Percentiles rank a stretch among this genome's conserved stretches.
Conservation (phyloP, 495 filamentous ascomycete species). For the Penicillium herquei region DNA sequence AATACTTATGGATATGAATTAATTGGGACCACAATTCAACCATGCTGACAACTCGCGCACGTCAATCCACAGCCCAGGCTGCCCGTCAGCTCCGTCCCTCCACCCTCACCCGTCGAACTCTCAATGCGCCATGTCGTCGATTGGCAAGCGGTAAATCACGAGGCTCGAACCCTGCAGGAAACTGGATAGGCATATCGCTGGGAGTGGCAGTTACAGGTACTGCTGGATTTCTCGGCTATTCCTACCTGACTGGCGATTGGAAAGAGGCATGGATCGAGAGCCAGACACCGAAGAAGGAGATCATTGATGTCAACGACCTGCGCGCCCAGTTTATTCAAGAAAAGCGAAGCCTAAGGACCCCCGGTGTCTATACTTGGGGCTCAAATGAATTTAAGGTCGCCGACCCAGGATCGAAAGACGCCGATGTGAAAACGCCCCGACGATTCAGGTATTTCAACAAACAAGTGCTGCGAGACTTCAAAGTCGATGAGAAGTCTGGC, state of each 20-base stretch:
- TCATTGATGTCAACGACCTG: constrained; percentile 51
- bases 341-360: constrained; percentile 82
- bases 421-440: constrained; percentile 72
- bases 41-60: constrained; percentile 34
- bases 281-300: constrained; percentile 17
- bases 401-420: constrained; percentile 78
- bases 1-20: constrained; percentile 7
- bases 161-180: constrained; percentile 13
- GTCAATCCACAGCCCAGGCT: constrained; percentile 23
- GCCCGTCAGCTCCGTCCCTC: constrained; percentile 20
- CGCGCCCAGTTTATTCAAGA: constrained; percentile 80
- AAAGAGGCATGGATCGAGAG: constrained; percentile 19
- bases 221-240: constrained; percentile 36
- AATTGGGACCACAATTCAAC: neutral
- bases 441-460: constrained; percentile 81
- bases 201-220: constrained; percentile 37
- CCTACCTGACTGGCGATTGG: constrained; percentile 26
- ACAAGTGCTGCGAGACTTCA: constrained; percentile 81
- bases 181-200: constrained; percentile 38
- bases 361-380: constrained; percentile 92
- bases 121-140: constrained; percentile 28
- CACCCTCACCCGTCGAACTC: constrained; percentile 16
- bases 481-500: constrained; percentile 79
- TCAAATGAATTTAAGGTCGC: constrained; percentile 82
- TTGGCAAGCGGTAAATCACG: constrained; percentile 31